A percentile compares a stretch with the other conserved stretches of the same genome.
phyloP scores from a whole-genome alignment of 192 early-diverging fungal genomes.

The Rhizophagus clarus region DNA sequence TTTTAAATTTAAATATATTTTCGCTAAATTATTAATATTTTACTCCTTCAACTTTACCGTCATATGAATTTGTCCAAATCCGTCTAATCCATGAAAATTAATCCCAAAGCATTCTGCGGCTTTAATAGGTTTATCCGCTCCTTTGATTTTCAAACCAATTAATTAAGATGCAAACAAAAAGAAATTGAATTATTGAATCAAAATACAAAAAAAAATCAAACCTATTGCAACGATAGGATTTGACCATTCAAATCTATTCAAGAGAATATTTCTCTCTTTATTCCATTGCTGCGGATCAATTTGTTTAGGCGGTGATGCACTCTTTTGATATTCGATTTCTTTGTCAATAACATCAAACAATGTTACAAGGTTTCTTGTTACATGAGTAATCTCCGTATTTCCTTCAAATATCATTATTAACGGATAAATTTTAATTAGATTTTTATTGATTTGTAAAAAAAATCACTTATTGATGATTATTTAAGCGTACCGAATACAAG shows the following conservation, averaged over 20 bases:
- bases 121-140: not conserved
- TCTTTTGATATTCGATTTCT: not conserved
- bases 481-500: not conserved
- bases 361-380: not conserved
- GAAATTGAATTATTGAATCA: not conserved
- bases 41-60: not conserved
- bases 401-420: not conserved
- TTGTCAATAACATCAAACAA: not conserved
- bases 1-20: not conserved
- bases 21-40: not conserved
- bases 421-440: too few relatives aligned
- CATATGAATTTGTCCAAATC: not conserved
- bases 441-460: not conserved
- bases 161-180: not conserved
- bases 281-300: conserved; percentile 23
- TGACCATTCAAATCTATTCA: not conserved
- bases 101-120: not conserved
- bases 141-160: not conserved
- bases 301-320: conserved; percentile 15
- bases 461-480: not conserved
- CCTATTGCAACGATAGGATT: not conserved
- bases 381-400: not conserved
- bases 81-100: not conserved
- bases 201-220: not conserved
- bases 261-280: not conserved